Conservation (phyloP, 139 green algal genomes). For the Chlorella sp. region DNA sequence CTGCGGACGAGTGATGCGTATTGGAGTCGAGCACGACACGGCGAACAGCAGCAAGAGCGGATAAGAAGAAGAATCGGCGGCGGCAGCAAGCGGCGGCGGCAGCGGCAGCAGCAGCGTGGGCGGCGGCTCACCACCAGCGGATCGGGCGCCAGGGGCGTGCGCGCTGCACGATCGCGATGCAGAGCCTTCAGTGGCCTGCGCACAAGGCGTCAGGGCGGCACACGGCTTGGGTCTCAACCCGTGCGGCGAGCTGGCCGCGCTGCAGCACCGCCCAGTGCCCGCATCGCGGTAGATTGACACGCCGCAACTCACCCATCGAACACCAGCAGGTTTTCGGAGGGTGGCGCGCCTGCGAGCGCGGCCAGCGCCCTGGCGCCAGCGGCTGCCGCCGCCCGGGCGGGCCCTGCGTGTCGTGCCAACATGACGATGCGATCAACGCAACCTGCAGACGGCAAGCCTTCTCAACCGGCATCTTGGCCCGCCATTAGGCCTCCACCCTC, state of each 20-base stretch:
- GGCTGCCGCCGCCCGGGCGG: not conserved
- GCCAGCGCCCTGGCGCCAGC: not conserved
- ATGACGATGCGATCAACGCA: not conserved
- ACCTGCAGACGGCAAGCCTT: not conserved
- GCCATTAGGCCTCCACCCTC: not conserved
- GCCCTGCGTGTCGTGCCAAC: no score
- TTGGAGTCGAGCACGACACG: not conserved
- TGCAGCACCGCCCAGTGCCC: no score
- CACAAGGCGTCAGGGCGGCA: not conserved
- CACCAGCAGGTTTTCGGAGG: not conserved
- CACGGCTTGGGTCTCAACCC: not conserved
- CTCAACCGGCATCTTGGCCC: not conserved
- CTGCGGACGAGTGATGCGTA: slow-evolving; percentile 40
- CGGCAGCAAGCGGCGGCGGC: not conserved
- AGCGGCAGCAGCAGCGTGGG: not conserved
- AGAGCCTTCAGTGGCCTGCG: slow-evolving; percentile 54
- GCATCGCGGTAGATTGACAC: no score
- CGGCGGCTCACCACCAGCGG: slow-evolving; percentile 46
- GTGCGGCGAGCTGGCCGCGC: not conserved
- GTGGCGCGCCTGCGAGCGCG: not conserved
- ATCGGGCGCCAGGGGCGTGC: slow-evolving; percentile 29
- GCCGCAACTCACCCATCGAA: slow-evolving; percentile 33
- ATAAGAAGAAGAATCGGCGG: not conserved
- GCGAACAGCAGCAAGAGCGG: not conserved
- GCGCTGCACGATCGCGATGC: slow-evolving; percentile 71